These are phyloP conservation scores for Triglochin maritima DNA, from an alignment of 106 monocot species.

Conservation along the genomic window DNA sequence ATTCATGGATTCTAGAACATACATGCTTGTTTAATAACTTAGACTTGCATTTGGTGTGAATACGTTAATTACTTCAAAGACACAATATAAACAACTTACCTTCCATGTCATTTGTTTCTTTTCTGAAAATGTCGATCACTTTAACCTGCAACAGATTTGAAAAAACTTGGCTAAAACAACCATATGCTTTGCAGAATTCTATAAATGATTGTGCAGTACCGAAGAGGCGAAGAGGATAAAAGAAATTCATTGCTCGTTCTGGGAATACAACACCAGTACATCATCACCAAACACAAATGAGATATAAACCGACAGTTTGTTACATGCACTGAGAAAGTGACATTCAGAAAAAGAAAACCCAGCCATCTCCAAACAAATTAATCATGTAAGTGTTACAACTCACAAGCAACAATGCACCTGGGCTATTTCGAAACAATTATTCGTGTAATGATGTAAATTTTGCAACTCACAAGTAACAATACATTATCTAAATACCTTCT, in stretches of 20 bases:
- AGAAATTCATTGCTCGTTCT: background rate
- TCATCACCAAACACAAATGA: background rate
- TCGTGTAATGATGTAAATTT: no score
- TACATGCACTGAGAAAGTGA: background rate
- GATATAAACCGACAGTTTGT: background rate
- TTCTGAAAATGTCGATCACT: constrained; percentile 42
- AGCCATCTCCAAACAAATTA: no score
- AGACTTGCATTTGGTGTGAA: background rate
- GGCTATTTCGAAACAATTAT: no score
- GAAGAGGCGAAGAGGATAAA: background rate
- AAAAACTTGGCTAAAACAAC: background rate
- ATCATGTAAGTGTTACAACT: no score
- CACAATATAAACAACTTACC: constrained; percentile 24
- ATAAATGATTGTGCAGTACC: background rate
- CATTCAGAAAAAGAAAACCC: no score
- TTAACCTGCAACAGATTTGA: constrained; percentile 35
- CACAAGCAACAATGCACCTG: no score
- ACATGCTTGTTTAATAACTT: background rate
- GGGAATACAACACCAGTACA: background rate
- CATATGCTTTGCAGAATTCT: background rate
- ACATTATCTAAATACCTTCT: no score
- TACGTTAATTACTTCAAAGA: background rate
- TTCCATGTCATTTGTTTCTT: constrained; percentile 27
- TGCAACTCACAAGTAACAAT: no score
- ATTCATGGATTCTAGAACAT: constrained; percentile 23